A percentile compares a stretch with the other conserved stretches of the same genome.
phyloP scores from a whole-genome alignment of 306 rosid genomes.

The Rubus idaeus region DNA sequence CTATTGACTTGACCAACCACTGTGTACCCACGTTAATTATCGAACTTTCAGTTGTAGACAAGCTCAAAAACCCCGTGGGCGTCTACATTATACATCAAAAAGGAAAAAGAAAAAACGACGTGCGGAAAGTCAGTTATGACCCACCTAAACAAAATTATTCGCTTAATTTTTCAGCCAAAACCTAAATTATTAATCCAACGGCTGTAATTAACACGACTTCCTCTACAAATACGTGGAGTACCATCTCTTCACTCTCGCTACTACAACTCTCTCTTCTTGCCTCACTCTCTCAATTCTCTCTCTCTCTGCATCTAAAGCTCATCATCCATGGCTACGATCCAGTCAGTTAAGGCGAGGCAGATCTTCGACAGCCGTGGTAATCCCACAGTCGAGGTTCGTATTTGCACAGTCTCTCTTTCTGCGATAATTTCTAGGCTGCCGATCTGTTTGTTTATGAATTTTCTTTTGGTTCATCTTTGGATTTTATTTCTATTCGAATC shows the following conservation, averaged over 20 bases:
- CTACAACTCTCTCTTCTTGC: not conserved
- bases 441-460: slow-evolving; percentile 9
- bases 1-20: not conserved
- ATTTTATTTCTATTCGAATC: not conserved
- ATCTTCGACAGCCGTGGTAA: slow-evolving; percentile 99
- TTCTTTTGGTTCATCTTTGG: not conserved
- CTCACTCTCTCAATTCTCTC: not conserved
- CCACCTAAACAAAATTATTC: slow-evolving; percentile 1
- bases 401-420: not conserved
- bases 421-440: not conserved
- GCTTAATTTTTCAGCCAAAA: not conserved
- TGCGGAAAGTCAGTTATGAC: slow-evolving; percentile 8
- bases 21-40: not conserved
- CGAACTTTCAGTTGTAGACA: not conserved
- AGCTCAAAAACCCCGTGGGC: not conserved
- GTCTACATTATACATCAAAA: not conserved
- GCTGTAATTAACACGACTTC: slow-evolving; percentile 10
- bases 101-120: not conserved
- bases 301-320: slow-evolving; percentile 24
- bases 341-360: slow-evolving; percentile 72
- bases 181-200: slow-evolving; percentile 34
- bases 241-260: not conserved
- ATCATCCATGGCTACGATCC: slow-evolving; percentile 59
- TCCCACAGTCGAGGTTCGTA: slow-evolving; percentile 90
- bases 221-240: slow-evolving; percentile 25